A percentile compares a stretch with the other conserved stretches of the same genome.
These are phyloP conservation scores for Plasmodium relictum DNA, from an alignment of 169 alveolate genomes.

Conservation along the genomic window DNA sequence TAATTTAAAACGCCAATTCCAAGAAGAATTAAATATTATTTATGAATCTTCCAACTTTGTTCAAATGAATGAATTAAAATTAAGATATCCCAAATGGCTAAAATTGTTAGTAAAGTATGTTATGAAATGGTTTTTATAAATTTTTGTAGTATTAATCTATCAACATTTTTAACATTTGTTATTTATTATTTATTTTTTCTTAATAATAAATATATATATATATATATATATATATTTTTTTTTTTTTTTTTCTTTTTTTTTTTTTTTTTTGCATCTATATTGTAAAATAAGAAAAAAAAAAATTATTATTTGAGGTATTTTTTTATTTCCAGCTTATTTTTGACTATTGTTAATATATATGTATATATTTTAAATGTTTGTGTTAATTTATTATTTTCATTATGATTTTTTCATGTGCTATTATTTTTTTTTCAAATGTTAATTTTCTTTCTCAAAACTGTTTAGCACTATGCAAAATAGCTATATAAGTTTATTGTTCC, in stretches of 20 bases:
- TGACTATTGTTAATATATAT: no score
- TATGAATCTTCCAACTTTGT: slow-evolving; percentile 80
- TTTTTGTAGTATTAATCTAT: neutral
- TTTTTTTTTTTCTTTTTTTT: neutral
- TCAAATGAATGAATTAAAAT: slow-evolving; percentile 50
- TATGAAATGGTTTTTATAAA: slow-evolving; percentile 66
- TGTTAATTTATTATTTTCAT: no score
- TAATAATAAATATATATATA: neutral
- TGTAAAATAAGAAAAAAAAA: neutral
- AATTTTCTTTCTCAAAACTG: no score
- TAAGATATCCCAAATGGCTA: slow-evolving; percentile 56
- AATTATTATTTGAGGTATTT: no score
- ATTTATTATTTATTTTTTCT: neutral
- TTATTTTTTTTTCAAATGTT: no score
- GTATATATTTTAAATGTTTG: no score
- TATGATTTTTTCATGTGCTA: no score
- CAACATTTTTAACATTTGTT: neutral
- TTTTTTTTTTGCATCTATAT: neutral
- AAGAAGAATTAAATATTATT: slow-evolving; percentile 79
- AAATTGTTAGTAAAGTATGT: slow-evolving; percentile 28
- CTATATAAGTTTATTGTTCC: no score
- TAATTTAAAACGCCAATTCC: slow-evolving; percentile 76
- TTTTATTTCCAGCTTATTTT: no score
- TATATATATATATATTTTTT: neutral
- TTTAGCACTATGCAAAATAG: no score